Evolutionary conservation across 192 early-diverging fungal species (phyloP), one percentile per base, ranked within the genome.

Genomic region (Kappamyces sp.): DNA sequence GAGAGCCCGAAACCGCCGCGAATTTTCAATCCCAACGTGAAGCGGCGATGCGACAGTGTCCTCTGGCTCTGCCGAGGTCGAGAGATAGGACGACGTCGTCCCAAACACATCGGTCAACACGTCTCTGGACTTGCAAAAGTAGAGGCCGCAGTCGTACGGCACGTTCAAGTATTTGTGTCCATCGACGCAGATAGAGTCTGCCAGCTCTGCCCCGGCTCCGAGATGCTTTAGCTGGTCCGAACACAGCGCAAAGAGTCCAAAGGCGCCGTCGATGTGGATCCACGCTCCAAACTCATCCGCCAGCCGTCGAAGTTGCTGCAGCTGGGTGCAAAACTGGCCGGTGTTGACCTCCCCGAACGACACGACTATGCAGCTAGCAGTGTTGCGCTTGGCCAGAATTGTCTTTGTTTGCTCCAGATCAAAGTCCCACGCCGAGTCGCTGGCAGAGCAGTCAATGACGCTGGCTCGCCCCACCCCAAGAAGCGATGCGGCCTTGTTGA

Each of bases 81-180:
- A 50, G 15, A 68, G 67, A 2, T 69, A 15, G 0, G 64, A 52
- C 33, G 62, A 61, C 35, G 71, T 54, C 15, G 32, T 34, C 54
- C 36, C 36, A 55, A 64, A 69, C 4, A 47, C 9, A 3, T 42
- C 7, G 15, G 51, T 1, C 50, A 73, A 47, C 37, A 58, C 23
- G 55, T 46, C 40, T 32, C 23, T 42, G 42, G 13, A 48, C 2
- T 55, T 54, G 55, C 54, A 67, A 47, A 74, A 61, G 48, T 80
- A 77, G 12, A 82, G 40, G 40, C 82, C 79, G 54, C 74, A 79
- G 57, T 84, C 84, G 51, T 84, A 85, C 3, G 82, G 79, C 0
- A 80, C 79, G 59, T 85, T 85, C 8, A 85, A 63, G 76, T 78
- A 85, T 55, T 85, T 85, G 51, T 85, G 84, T 2, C 73, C 72